These are phyloP conservation scores for Tetratostichococcus sp. DNA, from an alignment of 139 green algal species.

Conservation along the genomic window DNA sequence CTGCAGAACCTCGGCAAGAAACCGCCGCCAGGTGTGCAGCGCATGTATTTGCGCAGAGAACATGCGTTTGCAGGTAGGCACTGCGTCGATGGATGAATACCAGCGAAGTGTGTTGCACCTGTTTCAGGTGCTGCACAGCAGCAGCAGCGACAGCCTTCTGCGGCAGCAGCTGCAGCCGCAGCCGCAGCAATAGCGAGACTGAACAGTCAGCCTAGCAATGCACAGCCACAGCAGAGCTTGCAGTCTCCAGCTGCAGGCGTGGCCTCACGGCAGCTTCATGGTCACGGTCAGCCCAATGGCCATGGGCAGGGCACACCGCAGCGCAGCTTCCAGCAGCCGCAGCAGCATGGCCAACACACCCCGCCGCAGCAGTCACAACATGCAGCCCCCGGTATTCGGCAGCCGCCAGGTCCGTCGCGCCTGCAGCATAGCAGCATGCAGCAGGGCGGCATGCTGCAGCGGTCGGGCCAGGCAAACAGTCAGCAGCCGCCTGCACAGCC, in stretches of 20 bases:
- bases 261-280: no score
- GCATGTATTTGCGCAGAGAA: no score
- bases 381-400: background rate
- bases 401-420: background rate
- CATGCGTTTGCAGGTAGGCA: no score
- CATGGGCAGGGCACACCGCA: no score
- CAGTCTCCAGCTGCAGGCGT: background rate
- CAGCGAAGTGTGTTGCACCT: no score
- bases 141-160: background rate
- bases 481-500: background rate
- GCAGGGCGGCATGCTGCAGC: background rate
- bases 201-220: background rate
- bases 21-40: background rate
- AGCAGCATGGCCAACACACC: constrained; percentile 3
- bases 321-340: background rate
- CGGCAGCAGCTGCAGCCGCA: background rate
- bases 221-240: no score
- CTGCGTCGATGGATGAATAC: no score
- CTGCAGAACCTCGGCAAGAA: background rate
- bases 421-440: background rate
- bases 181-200: background rate
- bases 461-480: background rate
- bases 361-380: no score
- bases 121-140: background rate
- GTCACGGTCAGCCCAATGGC: no score